A percentile compares a stretch with the other conserved stretches of the same genome.
Evolutionary conservation across 2,329 filamentous ascomycete species (phyloP).

Genomic region (Verticillium isaacii): DNA sequence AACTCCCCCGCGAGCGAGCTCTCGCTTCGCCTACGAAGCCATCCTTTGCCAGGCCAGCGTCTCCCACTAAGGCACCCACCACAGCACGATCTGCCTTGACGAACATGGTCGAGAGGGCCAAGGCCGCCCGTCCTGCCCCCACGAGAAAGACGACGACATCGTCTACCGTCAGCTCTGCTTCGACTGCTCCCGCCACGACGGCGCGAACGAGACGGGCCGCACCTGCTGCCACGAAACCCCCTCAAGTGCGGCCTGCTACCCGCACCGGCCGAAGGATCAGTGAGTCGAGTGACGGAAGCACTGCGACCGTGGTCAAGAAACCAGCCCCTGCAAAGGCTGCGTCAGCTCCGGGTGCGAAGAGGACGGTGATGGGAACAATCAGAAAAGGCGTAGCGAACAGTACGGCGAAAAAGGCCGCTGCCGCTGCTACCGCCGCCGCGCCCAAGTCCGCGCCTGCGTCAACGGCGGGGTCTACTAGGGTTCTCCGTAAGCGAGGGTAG

Average conservation of each 20-base stretch:
- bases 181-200: slow-evolving; percentile 23
- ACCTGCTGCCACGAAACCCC: slow-evolving; percentile 26
- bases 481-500: slow-evolving; percentile 49
- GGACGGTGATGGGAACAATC: slow-evolving; percentile 49
- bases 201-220: slow-evolving; percentile 26
- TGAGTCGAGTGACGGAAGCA: slow-evolving; percentile 60
- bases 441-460: slow-evolving; percentile 35
- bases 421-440: slow-evolving; percentile 34
- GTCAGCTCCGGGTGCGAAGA: slow-evolving; percentile 37
- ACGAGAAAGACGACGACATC: slow-evolving; percentile 40
- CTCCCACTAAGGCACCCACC: slow-evolving; percentile 53
- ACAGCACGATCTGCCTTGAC: slow-evolving; percentile 38
- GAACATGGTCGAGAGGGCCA: slow-evolving; percentile 57
- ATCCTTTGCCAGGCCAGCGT: slow-evolving; percentile 52
- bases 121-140: slow-evolving; percentile 45
- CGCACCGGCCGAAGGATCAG: slow-evolving; percentile 50
- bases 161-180: slow-evolving; percentile 35
- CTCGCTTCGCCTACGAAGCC: slow-evolving; percentile 50
- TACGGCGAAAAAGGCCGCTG: slow-evolving; percentile 43
- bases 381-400: slow-evolving; percentile 46
- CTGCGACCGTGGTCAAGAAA: slow-evolving; percentile 60
- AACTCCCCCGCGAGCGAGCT: slow-evolving; percentile 49
- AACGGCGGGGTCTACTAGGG: slow-evolving; percentile 43
- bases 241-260: slow-evolving; percentile 31
- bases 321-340: slow-evolving; percentile 29